Evolutionary conservation across 768 basidiomycete genomes (phyloP).

Genomic region (Aureoboletus auriporus): DNA sequence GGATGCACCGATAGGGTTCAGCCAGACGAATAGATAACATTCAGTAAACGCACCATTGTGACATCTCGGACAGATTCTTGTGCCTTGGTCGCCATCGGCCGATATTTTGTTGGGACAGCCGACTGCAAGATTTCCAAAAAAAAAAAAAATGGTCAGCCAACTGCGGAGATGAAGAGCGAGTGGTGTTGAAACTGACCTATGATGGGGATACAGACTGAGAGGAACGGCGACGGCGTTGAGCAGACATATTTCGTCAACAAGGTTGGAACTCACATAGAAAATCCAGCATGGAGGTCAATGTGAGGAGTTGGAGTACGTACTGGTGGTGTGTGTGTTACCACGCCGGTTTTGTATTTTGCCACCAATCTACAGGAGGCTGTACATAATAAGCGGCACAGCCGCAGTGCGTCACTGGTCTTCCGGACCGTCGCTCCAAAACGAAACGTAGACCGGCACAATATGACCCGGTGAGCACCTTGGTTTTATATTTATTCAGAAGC

Average conservation of each 20-base stretch:
- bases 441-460: too few species aligned
- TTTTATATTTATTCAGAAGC: too few species aligned
- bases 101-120: slow-evolving; percentile 62
- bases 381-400: too few species aligned
- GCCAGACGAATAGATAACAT: not conserved
- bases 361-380: too few species aligned
- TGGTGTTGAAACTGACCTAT: slow-evolving; percentile 34
- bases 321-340: too few species aligned
- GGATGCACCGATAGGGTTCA: not conserved
- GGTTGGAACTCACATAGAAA: not conserved
- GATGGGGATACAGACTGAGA: slow-evolving; percentile 51
- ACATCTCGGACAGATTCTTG: slow-evolving; percentile 66
- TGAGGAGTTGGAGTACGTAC: too few species aligned
- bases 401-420: too few species aligned
- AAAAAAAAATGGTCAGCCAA: slow-evolving; percentile 4
- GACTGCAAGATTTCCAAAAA: slow-evolving; percentile 36
- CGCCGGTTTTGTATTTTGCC: too few species aligned
- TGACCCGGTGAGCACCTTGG: too few species aligned
- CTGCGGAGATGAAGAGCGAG: slow-evolving; percentile 4
- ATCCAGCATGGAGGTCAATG: not conserved
- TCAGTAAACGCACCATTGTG: slow-evolving; percentile 52
- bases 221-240: not conserved
- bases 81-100: slow-evolving; percentile 47
- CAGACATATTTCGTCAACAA: not conserved
- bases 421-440: too few species aligned